Evolutionary conservation across 2,329 filamentous ascomycete species (phyloP), one percentile per base, ranked within the genome.

Genomic region (Fusarium haematococcum): DNA sequence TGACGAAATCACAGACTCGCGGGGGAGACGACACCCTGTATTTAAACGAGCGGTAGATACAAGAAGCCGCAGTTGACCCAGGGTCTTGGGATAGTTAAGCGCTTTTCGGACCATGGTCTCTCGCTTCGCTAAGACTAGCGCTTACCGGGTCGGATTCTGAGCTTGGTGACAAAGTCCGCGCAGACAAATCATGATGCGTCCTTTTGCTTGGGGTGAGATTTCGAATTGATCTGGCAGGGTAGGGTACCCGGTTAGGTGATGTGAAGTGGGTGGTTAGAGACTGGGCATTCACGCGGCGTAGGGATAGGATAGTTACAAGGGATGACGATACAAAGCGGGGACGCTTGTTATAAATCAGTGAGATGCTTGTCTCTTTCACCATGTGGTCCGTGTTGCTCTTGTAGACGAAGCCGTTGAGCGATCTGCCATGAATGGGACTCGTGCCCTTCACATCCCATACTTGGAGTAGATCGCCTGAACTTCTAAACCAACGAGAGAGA

Each of bases 11-110:
- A 37, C 14, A 7, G 32, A 48, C 18, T 8, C 48, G 10, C 67
- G 48, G 67, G 43, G 41, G 16, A 14, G 10, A n/a, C 37, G 39
- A n/a, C 63, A 68, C 60, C 52, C 61, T 32, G 16, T 54, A 54
- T 54, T 54, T 54, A 54, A 54, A 73, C 4, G 27, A 54, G 27
- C 18, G 18, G 48, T 32, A 32, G 48, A 54, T 32, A 48, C 27
- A 54, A 54, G 27, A 52, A 20, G 6, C 27, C 23, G 23, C 45
- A 6, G 14, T 48, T 41, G 43, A 25, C 20, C 20, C 43, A 27
- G 10, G 16, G 18, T 6, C 27, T 27, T 52, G n/a, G 27, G 18
- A 52, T 20, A 52, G 25, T 5, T 32, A 54, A 32, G 48, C 48
- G 48, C 27, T 16, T 30, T n/a, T n/a, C 10, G 18, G 27, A 9